Conservation (phyloP, 2,329 filamentous ascomycete species). For the Colletotrichum sp. region DNA sequence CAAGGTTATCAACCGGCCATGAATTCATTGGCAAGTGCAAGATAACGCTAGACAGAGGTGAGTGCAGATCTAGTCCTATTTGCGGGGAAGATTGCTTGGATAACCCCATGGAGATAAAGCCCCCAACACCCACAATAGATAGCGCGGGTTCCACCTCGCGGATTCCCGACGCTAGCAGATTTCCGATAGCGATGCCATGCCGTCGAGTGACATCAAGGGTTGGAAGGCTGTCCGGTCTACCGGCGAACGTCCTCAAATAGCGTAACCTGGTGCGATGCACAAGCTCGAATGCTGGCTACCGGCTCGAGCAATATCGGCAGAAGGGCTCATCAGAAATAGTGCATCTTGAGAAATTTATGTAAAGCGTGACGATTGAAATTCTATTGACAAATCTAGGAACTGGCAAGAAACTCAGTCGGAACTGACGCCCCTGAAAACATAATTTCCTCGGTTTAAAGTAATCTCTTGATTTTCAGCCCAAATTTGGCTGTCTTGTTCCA, state of each 20-base stretch:
- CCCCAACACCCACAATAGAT: not conserved
- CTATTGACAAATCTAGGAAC: accelerated
- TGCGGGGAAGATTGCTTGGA: not conserved
- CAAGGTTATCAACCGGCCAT: not conserved
- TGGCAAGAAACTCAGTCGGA: not conserved
- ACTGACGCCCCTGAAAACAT: not conserved
- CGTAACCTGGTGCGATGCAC: not conserved
- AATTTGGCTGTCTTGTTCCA: not conserved
- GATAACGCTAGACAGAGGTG: not conserved
- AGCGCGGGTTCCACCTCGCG: not conserved
- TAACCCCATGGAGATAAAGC: not conserved
- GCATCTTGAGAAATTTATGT: not conserved
- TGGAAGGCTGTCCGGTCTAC: not conserved
- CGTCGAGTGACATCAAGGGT: not conserved
- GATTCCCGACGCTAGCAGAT: conserved; percentile 2
- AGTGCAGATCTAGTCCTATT: not conserved
- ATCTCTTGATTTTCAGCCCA: not conserved
- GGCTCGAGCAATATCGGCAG: accelerated
- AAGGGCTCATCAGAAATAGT: not conserved
- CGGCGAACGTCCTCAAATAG: not conserved
- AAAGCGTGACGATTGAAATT: not conserved
- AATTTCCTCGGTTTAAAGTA: not conserved
- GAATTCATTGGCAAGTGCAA: not conserved
- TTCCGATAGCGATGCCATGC: conserved; percentile 7
- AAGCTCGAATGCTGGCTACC: not conserved